Evolutionary conservation across 1,139 yeast species (phyloP).

Genomic region (Scheffersomyces lignicola): DNA sequence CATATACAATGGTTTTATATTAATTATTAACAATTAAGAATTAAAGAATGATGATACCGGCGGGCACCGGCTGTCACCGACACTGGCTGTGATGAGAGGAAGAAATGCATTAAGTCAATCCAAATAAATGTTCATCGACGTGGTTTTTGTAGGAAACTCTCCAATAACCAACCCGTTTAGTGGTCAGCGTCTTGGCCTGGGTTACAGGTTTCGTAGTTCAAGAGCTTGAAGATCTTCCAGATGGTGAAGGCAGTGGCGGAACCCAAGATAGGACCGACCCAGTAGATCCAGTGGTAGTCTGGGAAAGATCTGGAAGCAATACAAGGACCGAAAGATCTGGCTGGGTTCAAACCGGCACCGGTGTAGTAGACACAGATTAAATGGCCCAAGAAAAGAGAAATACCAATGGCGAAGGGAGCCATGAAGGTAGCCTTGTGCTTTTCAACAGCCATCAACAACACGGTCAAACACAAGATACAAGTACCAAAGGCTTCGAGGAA

Average conservation of each 20-base stretch:
- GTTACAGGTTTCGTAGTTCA: slow-evolving; percentile 70
- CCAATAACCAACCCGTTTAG: slow-evolving; percentile 6
- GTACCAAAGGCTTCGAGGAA: slow-evolving; percentile 86
- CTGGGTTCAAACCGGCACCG: slow-evolving; percentile 93
- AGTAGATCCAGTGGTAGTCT: slow-evolving; percentile 85
- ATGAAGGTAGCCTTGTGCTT: slow-evolving; percentile 72
- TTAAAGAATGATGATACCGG: no score
- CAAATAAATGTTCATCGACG: no score
- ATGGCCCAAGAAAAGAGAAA: slow-evolving; percentile 80
- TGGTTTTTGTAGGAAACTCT: no score
- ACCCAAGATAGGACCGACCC: slow-evolving; percentile 85
- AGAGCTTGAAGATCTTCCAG: slow-evolving; percentile 65
- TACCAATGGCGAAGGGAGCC: slow-evolving; percentile 85
- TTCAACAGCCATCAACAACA: slow-evolving; percentile 82
- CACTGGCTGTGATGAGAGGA: no score
- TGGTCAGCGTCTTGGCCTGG: slow-evolving; percentile 63
- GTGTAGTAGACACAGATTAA: slow-evolving; percentile 80
- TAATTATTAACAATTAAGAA: no score
- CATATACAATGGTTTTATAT: no score
- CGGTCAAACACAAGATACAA: slow-evolving; percentile 69
- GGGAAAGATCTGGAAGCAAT: slow-evolving; percentile 75
- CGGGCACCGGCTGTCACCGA: no score
- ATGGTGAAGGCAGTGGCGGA: slow-evolving; percentile 63
- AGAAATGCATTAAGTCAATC: no score
- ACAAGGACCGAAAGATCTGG: slow-evolving; percentile 85